Base-by-base conservation (phyloP, 1,284 basidiomycete species). In the Tilletiaria anomala region DNA sequence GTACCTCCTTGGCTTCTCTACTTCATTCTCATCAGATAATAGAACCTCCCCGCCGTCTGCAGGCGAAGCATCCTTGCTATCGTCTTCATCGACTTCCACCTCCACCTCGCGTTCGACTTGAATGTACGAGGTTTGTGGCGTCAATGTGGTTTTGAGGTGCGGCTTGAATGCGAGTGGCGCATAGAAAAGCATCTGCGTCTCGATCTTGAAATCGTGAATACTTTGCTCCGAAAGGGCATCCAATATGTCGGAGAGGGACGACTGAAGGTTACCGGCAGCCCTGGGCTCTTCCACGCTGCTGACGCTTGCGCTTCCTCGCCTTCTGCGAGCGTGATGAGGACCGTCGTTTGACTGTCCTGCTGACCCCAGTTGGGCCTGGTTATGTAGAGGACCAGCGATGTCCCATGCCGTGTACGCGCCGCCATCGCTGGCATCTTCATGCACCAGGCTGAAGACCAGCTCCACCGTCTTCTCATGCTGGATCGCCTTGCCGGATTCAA, bases 151-250 rank as follows among this genome's bases (percentile, higher is more conserved):
- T 69, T 55, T 72, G 61, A 53, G 56, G 33, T 73, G 76, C 32
- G 87, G 83, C 40, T 75, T 70, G 56, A 96, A 86, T 0, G 85
- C 78, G 31, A 97, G 70, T 0, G 88, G 89, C 1, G 87, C 84
- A 60, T 91, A 81, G 64, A 80, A 87, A 54, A 89, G 83, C 0
- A 93, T 77, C 70, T 96, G 89, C 46, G 84, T 91, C 70, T 96
- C 88, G 39, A 94, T 74, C 3, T 82, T 84, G 61, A 91, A 85
- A 60, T 87, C 85, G 70, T 94, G 85, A 20, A 96, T 8, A 8
- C 26, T n/a, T n/a, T 8, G n/a, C 26, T n/a, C n/a, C n/a, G n/a
- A n/a, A n/a, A n/a, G 67, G 1, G 29, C 40, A 16, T 31, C 35
- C n/a, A 56, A 15, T 19, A 50, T 48, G 5, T 43, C 11, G 35